Evolutionary conservation across 305 asterid genomes (phyloP).

Genomic region (Ajuga reptans): DNA sequence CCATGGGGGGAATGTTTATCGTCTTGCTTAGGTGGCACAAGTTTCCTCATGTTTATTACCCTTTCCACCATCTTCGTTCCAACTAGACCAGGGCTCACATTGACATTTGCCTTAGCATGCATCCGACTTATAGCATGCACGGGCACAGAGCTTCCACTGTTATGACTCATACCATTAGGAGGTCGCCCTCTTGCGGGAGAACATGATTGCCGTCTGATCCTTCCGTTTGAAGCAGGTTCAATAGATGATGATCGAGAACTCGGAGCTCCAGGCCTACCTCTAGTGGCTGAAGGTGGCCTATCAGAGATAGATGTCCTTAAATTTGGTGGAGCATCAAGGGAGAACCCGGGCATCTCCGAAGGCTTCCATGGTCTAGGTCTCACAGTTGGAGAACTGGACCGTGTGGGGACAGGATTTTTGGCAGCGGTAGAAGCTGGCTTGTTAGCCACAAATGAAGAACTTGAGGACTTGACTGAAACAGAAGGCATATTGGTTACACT

Average conservation of each 20-base stretch:
- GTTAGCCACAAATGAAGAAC: constrained; percentile 28
- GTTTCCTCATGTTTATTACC: constrained; percentile 89
- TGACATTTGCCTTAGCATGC: constrained; percentile 93
- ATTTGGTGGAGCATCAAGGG: constrained; percentile 91
- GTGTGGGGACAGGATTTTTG: constrained; percentile 45
- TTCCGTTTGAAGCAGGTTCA: constrained; percentile 73
- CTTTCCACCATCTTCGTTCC: constrained; percentile 97
- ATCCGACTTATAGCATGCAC: constrained; percentile 55
- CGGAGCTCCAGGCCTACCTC: constrained; percentile 92
- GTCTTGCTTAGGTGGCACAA: constrained; percentile 84
- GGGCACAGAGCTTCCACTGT: constrained; percentile 93
- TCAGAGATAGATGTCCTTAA: constrained; percentile 75
- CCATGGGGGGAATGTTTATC: constrained; percentile 75
- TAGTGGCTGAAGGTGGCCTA: constrained; percentile 79
- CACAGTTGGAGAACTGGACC: constrained; percentile 74
- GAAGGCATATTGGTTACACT: constrained; percentile 32
- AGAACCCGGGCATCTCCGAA: constrained; percentile 92
- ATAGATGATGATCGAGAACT: constrained; percentile 74
- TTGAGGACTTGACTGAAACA: constrained; percentile 35
- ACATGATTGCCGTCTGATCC: constrained; percentile 85
- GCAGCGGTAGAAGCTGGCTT: constrained; percentile 35
- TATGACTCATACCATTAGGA: constrained; percentile 61
- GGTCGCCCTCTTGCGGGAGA: constrained; percentile 96
- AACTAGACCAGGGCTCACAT: constrained; percentile 66
- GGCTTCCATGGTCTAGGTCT: constrained; percentile 95